Percentiles rank a stretch among this genome's conserved stretches.
phyloP scores from a whole-genome alignment of 495 filamentous ascomycete genomes.

The Aspergillus taichungensis region DNA sequence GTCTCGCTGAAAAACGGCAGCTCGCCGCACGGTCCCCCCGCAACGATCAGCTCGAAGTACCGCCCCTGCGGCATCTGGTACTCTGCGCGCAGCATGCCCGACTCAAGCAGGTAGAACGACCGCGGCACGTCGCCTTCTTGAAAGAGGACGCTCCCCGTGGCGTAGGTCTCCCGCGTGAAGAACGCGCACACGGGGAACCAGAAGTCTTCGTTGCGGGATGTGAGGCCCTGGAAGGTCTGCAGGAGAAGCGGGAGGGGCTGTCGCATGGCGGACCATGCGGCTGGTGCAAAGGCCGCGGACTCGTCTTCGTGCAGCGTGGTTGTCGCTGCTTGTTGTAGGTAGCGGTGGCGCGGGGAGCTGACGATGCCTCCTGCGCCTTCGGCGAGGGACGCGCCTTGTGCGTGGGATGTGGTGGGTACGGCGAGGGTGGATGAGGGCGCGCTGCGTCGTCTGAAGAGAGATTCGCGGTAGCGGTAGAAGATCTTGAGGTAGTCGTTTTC shows the following conservation, averaged over 20 bases:
- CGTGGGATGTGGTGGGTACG: slow-evolving; percentile 24
- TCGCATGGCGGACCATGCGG: slow-evolving; percentile 69
- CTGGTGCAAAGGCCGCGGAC: slow-evolving; percentile 34
- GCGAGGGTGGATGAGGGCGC: slow-evolving; percentile 30
- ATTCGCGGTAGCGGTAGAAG: slow-evolving; percentile 54
- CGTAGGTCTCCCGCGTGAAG: slow-evolving; percentile 58
- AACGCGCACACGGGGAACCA: slow-evolving; percentile 73
- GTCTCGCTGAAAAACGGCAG: slow-evolving; percentile 93
- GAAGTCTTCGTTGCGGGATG: slow-evolving; percentile 74
- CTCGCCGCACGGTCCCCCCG: slow-evolving; percentile 91
- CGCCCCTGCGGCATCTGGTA: slow-evolving; percentile 85
- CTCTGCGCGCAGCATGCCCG: slow-evolving; percentile 78
- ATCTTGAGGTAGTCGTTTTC: slow-evolving; percentile 90
- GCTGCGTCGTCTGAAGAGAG: slow-evolving; percentile 21
- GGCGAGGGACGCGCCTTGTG: slow-evolving; percentile 15
- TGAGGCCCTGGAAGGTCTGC: slow-evolving; percentile 83
- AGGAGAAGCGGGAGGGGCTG: slow-evolving; percentile 86
- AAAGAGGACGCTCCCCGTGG: slow-evolving; percentile 66
- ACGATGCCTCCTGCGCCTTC: slow-evolving; percentile 28
- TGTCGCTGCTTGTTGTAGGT: slow-evolving; percentile 70
- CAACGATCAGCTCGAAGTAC: slow-evolving; percentile 85
- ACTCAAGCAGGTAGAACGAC: slow-evolving; percentile 87
- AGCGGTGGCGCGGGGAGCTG: slow-evolving; percentile 68
- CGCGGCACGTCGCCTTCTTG: slow-evolving; percentile 57
- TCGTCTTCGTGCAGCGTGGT: slow-evolving; percentile 57